Evolutionary conservation across 352 stramenopile genomes (phyloP), one percentile per base, ranked within the genome.

Genomic region (Sclerospora graminicola): DNA sequence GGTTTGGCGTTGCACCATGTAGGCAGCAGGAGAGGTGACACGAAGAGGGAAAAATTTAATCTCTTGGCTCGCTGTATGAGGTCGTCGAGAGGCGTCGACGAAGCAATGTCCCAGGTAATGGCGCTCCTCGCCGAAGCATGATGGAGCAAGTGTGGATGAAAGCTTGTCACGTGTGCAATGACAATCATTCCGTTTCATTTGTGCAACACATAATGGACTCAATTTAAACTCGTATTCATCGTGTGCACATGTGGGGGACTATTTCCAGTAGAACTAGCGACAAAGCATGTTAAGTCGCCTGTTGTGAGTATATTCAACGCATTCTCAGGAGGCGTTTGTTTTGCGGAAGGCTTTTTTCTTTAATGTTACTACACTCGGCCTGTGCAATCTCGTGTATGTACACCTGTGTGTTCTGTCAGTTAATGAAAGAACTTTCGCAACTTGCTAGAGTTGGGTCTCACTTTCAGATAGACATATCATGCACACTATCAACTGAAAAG

Each of bases 341-440:
- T 89, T 19, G 73, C 77, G 32, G 77, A 73, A 29, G 77, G 77
- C 29, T 89, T 89, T 48, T 73, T 86, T 45, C 77, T 86, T 51
- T 49, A n/a, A n/a, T n/a, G n/a, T n/a, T 89, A 32, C 54, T 89
- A 15, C 69, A 86, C 51, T 59, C 64, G 38, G 77, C 77, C n/a
- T n/a, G n/a, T n/a, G n/a, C n/a, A n/a, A n/a, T n/a, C n/a, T n/a
- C n/a, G n/a, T n/a, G n/a, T n/a, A n/a, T n/a, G n/a, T n/a, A n/a
- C n/a, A n/a, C n/a, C n/a, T n/a, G n/a, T n/a, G n/a, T n/a, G n/a
- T n/a, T n/a, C n/a, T n/a, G n/a, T n/a, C n/a, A n/a, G n/a, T n/a
- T n/a, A n/a, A n/a, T n/a, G n/a, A n/a, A n/a, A n/a, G n/a, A n/a
- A n/a, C n/a, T n/a, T n/a, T n/a, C n/a, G n/a, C n/a, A n/a, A n/a